Evolutionary conservation across 2,329 filamentous ascomycete species (phyloP), one percentile per base, ranked within the genome.

Genomic region (Talaromyces sp.): DNA sequence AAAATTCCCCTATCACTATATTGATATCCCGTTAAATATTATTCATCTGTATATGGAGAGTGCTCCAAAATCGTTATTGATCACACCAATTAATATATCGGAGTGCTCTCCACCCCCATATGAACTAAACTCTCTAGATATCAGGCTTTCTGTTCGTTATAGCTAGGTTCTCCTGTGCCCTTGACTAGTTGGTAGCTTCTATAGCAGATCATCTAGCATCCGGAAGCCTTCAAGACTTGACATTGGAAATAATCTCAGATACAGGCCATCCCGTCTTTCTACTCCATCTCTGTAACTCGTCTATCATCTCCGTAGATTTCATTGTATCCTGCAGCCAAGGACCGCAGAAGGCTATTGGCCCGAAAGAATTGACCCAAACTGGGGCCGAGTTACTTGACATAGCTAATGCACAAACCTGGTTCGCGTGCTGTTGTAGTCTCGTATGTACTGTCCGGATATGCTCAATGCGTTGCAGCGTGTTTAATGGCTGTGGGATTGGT

Each of bases 331-430:
- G 45, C 45, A 49, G 13, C 45, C 45, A 49, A 25, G 11, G 45
- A 49, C 45, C 45, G 22, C 82, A 82, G 61, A 79, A 83, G 1
- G 78, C 73, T 31, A 83, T 81, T 15, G 82, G 81, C 0, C 82
- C 82, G 68, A 84, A 84, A 2, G 80, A 74, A 65, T 84, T 84
- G 3, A 84, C 79, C 5, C 82, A 71, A 1, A 83, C 80, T 0
- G 81, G 70, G 0, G 78, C 72, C 5, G 74, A 78, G 5, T 78
- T 77, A n/a, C 78, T 73, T 0, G 81, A 81, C 56, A 83, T 81
- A 0, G 81, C 78, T 13, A 82, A 73, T 1, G 80, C 80, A 62
- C 80, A 83, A 1, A 83, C 73, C 2, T 79, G 73, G 0, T 76
- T 68, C 0, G 80, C 79, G 15, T 76, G 72, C 0, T 64, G 60